Conservation (phyloP, 2,329 filamentous ascomycete species). For the Microcyclosporella mali region DNA sequence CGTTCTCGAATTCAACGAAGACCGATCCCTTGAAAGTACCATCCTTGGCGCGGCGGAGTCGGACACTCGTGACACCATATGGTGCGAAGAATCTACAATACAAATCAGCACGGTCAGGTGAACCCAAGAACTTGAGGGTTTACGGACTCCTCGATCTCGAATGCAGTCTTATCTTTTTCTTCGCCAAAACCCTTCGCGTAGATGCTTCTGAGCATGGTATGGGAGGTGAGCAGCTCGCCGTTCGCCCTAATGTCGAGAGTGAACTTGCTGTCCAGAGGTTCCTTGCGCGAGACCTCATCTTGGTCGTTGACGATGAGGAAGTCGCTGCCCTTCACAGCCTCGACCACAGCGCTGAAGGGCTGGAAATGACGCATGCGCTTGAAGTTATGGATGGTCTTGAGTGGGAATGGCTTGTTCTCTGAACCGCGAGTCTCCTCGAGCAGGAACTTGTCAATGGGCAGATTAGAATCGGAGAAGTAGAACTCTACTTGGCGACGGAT, state of each 20-base stretch:
- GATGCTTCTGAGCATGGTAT: constrained; percentile 66
- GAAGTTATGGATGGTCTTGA: constrained; percentile 76
- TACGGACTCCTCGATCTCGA: constrained; percentile 69
- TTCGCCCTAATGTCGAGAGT: constrained; percentile 48
- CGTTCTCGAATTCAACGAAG: constrained; percentile 83
- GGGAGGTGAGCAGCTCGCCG: constrained; percentile 53
- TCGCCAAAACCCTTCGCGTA: constrained; percentile 94
- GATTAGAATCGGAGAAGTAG: constrained; percentile 89
- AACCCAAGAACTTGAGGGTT: neutral
- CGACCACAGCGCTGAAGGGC: constrained; percentile 75
- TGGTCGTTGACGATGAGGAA: constrained; percentile 68
- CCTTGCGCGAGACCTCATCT: constrained; percentile 70
- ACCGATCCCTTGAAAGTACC: constrained; percentile 91
- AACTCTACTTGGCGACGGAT: constrained; percentile 94
- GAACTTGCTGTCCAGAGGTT: constrained; percentile 51
- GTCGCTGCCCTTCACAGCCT: constrained; percentile 71
- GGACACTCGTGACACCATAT: constrained; percentile 75
- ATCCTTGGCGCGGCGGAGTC: constrained; percentile 69
- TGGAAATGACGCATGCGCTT: constrained; percentile 96
- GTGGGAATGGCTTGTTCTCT: constrained; percentile 72
- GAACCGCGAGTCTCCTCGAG: constrained; percentile 70
- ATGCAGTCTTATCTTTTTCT: constrained; percentile 76
- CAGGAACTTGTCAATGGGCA: constrained; percentile 82
- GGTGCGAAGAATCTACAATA: constrained; percentile 64
- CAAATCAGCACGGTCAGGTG: neutral